A percentile compares a stretch with the other conserved stretches of the same genome.
Evolutionary conservation across 2,329 filamentous ascomycete species (phyloP).

Genomic region (Colletotrichum cereale): DNA sequence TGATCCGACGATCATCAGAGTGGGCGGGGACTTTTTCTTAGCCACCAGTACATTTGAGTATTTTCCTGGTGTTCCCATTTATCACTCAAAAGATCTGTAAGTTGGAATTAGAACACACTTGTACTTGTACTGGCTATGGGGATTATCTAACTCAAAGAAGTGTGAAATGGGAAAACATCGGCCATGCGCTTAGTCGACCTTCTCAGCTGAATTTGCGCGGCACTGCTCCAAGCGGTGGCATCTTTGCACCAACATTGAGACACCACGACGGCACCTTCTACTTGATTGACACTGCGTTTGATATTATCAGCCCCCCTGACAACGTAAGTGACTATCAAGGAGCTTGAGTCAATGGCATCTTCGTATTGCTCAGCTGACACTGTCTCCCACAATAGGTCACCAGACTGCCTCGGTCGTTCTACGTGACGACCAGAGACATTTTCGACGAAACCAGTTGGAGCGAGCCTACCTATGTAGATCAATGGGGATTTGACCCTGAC

Average conservation of each 20-base stretch:
- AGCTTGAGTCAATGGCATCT: rapidly evolving
- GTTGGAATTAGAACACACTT: neutral
- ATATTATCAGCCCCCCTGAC: constrained; percentile 38
- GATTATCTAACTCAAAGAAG: neutral
- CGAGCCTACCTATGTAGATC: constrained; percentile 40
- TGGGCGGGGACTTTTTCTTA: constrained; percentile 37
- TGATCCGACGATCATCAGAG: constrained; percentile 37
- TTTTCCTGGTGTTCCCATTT: constrained; percentile 40
- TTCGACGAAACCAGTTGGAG: constrained; percentile 39
- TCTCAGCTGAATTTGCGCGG: constrained; percentile 39
- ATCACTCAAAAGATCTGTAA: constrained; percentile 39
- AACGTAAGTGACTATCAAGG: constrained; percentile 6
- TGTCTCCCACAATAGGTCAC: constrained; percentile 17
- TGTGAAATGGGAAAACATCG: constrained; percentile 40
- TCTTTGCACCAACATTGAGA: constrained; percentile 38
- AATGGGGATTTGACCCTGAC: constrained; percentile 40
- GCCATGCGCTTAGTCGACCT: constrained; percentile 34
- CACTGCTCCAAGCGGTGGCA: constrained; percentile 39
- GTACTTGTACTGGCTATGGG: neutral
- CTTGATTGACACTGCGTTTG: constrained; percentile 36
- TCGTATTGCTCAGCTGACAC: neutral
- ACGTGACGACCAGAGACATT: constrained; percentile 37
- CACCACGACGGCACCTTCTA: constrained; percentile 38
- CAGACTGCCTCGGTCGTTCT: constrained; percentile 35
- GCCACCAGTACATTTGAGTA: constrained; percentile 40